These are phyloP conservation scores for Colletotrichum tamarilloi DNA, from an alignment of 2,329 filamentous ascomycete genomes.

Conservation along the genomic window DNA sequence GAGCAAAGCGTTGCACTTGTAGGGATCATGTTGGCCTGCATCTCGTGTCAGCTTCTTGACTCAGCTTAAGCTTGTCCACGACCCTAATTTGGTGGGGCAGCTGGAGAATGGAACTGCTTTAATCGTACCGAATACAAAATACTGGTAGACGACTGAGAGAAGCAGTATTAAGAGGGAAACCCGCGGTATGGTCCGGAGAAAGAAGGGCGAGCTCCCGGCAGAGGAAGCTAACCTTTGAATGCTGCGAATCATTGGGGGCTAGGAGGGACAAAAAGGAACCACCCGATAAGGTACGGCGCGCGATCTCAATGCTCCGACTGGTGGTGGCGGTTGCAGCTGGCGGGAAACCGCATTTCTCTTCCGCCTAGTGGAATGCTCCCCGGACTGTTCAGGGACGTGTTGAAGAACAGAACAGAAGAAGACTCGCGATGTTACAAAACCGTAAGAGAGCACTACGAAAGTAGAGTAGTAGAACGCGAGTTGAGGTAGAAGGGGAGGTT, in stretches of 20 bases:
- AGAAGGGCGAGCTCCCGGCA: conserved; percentile 21
- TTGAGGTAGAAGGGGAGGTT: not conserved
- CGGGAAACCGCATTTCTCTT: conserved; percentile 30
- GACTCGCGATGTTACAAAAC: not conserved
- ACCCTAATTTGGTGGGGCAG: not conserved
- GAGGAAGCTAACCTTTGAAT: conserved; percentile 24
- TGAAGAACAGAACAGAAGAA: not conserved
- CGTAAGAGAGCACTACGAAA: not conserved
- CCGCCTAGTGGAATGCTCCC: not conserved
- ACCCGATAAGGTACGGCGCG: not conserved
- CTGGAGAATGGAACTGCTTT: not conserved
- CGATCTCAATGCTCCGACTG: conserved; percentile 17
- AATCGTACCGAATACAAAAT: conserved; percentile 20
- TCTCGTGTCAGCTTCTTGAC: conserved; percentile 2
- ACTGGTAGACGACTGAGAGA: conserved; percentile 31
- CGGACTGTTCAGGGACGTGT: not conserved
- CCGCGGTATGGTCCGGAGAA: conserved; percentile 14
- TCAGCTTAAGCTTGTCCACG: not conserved
- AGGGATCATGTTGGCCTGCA: conserved; percentile 53
- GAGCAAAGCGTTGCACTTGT: conserved; percentile 64
- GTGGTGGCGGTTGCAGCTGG: conserved; percentile 7
- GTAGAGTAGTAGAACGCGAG: not conserved
- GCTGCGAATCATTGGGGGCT: conserved; percentile 19
- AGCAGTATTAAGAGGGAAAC: conserved; percentile 28
- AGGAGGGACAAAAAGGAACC: not conserved